These are phyloP conservation scores for Uronychia binucleata DNA, from an alignment of 73 alveolate species.

Conservation along the genomic window DNA sequence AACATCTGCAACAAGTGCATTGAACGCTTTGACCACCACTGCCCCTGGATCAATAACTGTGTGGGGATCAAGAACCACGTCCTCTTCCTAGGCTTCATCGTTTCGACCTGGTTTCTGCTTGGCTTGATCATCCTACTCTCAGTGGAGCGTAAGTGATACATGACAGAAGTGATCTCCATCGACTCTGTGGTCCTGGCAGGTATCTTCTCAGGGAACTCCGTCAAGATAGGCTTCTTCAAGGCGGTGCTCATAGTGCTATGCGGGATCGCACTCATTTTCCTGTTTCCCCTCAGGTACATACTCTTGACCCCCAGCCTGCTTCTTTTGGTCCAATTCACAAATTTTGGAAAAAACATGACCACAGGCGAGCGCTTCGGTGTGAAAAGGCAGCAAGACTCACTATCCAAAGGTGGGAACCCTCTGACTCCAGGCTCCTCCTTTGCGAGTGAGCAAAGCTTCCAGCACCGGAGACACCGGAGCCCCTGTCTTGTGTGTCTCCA, in stretches of 20 bases:
- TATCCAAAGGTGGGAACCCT: neutral
- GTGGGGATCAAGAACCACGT: slow-evolving; percentile 51
- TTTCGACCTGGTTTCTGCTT: slow-evolving; percentile 4
- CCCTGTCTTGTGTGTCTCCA: neutral
- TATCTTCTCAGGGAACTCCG: no score
- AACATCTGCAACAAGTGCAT: slow-evolving; percentile 75
- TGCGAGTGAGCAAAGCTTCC: neutral
- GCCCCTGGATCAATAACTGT: slow-evolving; percentile 70
- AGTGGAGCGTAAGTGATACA: neutral
- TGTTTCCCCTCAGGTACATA: neutral
- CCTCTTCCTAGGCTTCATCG: slow-evolving; percentile 21
- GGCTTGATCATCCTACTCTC: neutral
- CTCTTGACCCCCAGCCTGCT: slow-evolving; percentile 9
- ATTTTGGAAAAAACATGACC: slow-evolving; percentile 33
- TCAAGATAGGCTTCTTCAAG: neutral
- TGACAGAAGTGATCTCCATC: neutral
- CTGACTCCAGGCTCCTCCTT: neutral
- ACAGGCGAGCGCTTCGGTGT: slow-evolving; percentile 52
- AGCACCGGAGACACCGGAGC: neutral
- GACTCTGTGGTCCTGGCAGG: neutral
- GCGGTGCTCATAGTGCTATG: slow-evolving; percentile 3
- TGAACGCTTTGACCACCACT: slow-evolving; percentile 75
- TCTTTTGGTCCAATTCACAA: slow-evolving; percentile 12
- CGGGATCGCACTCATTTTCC: slow-evolving; percentile 9
- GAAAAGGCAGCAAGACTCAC: neutral